Base-by-base conservation (phyloP, 2,329 filamentous ascomycete species). In the Cadophora sp. region DNA sequence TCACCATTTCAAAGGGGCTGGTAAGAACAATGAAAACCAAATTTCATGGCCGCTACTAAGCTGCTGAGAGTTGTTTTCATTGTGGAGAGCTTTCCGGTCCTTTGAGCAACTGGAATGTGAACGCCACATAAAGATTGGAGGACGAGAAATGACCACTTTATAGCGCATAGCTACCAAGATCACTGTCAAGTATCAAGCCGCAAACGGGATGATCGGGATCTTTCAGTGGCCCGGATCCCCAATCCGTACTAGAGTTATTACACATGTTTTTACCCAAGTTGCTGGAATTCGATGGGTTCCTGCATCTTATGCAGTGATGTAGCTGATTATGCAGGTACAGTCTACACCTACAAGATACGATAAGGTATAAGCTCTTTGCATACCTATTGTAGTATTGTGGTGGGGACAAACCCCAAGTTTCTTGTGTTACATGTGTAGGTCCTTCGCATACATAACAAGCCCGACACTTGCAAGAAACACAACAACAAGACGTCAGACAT, bases 181-280 rank as follows among this genome's bases (percentile, higher is more conserved):
- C n/a, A 22, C 45, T 8, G 11, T 39, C 36, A 33, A 30, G n/a
- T n/a, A n/a, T n/a, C n/a, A n/a, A 53, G 50, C 33, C 20, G 55
- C 55, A 58, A 58, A 58, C 55, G 55, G 55, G 33, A 39, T 9
- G n/a, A n/a, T n/a, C n/a, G n/a, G n/a, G n/a, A n/a, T n/a, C n/a
- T 43, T 24, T 20, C 1, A 24, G 20, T 43, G 55, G 36, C 13
- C 20, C 36, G 13, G 55, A 43, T 24, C 14, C 14, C 16, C 20
- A 13, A 43, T 41, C 5, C 5, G n/a, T 43, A 24, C 33, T 58
- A 4, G n/a, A 27, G 22, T 14, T 58, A 3, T 18, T 22, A 6
- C 6, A 39, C 3, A 4, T 56, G 3, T 18, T 1, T 24, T 16
- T 33, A n/a, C 7, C n/a, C 27, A 13, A 53, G 14, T 14, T 53